These are phyloP conservation scores for Triglochin maritima DNA, from an alignment of 106 monocot genomes.

Conservation along the genomic window DNA sequence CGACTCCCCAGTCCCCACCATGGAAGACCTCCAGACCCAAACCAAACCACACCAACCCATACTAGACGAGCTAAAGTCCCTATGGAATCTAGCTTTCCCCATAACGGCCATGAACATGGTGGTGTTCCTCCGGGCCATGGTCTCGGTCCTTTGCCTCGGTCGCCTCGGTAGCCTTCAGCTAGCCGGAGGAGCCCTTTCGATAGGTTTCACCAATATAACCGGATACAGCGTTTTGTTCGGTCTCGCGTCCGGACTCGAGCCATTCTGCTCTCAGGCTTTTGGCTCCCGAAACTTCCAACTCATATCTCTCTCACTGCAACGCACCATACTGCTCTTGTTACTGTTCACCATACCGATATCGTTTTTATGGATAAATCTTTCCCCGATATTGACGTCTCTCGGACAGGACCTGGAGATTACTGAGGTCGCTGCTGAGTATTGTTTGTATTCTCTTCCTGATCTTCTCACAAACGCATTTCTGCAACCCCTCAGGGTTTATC, in stretches of 20 bases:
- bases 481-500: slow-evolving; percentile 85
- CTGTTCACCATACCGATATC: slow-evolving; percentile 52
- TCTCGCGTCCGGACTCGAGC: slow-evolving; percentile 81
- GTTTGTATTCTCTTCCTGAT: slow-evolving; percentile 70
- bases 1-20: too few species aligned
- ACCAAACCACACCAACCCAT: background rate
- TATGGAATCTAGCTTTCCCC: slow-evolving; percentile 53
- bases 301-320: slow-evolving; percentile 74
- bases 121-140: slow-evolving; percentile 75
- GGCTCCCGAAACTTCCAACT: slow-evolving; percentile 70
- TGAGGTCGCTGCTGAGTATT: slow-evolving; percentile 55
- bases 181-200: slow-evolving; percentile 84
- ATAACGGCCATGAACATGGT: slow-evolving; percentile 66
- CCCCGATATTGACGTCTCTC: slow-evolving; percentile 48
- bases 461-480: slow-evolving; percentile 63
- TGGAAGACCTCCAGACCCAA: too few species aligned
- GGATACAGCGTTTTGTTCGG: slow-evolving; percentile 93
- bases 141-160: slow-evolving; percentile 83
- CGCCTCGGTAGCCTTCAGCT: slow-evolving; percentile 71
- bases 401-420: slow-evolving; percentile 73
- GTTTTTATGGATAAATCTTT: slow-evolving; percentile 58
- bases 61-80: slow-evolving; percentile 7
- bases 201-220: slow-evolving; percentile 97
- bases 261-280: slow-evolving; percentile 78
- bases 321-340: slow-evolving; percentile 66